Evolutionary conservation across 805 yeast species (phyloP), one percentile per base, ranked within the genome.

Genomic region (Lachancea lanzarotensis): DNA sequence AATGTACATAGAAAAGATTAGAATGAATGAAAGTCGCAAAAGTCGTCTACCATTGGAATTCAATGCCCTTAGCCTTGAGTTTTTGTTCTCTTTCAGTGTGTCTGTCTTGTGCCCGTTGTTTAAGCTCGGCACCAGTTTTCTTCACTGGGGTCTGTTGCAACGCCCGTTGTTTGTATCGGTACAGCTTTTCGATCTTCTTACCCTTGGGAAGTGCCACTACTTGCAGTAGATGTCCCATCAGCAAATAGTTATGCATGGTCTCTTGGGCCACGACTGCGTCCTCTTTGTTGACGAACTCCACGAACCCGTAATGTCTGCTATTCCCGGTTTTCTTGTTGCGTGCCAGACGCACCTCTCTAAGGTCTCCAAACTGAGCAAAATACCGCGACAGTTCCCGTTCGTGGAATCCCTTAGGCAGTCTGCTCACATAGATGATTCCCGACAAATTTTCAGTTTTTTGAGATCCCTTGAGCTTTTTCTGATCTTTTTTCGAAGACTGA

Each of bases 181-280:
- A 62, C 27, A 64, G 54, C 42, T 70, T 63, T 35, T 65, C 66
- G 46, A 69, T 67, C 51, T 72, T 62, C 55, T 79, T 75, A 10
- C 77, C 73, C 39, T 75, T 63, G 46, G 76, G 77, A 39, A 65
- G 43, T 19, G 62, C 47, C 47, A 76, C 70, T 31, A 84, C 90
- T 66, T 85, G 82, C 55, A 93, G 70, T 50, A 90, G 76, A 65
- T 91, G 97, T 6, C 95, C 95, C 69, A 86, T 81, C 37, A 93
- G 62, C 50, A 93, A 74, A 59, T 93, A 93, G 68, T 93, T 93
- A 67, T 93, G 82, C 98, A 93, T 93, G 38, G 97, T 82, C 53
- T 93, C 98, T 49, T 84, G 85, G 2, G 96, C 98, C 49, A 89
- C 73, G 54, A 79, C 75, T 37, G 98, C 97, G 45, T 84, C 95